Evolutionary conservation across 2,329 filamentous ascomycete genomes (phyloP), one percentile per base, ranked within the genome.

Genomic region (Chalaropsis ovoidea): DNA sequence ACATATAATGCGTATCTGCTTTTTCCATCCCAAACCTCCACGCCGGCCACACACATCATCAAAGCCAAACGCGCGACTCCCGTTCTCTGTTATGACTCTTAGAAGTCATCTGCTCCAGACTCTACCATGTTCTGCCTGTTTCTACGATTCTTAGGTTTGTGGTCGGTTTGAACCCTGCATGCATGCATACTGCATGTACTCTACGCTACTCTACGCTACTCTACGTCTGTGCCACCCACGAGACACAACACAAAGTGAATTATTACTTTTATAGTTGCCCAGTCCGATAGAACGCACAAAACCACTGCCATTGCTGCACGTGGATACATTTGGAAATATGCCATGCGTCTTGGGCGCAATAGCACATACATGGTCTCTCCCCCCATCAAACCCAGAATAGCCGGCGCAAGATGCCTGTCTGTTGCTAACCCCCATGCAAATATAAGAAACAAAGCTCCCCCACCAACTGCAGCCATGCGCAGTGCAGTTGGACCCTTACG

Each of bases 171-270:
- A 35, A 39, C 54, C 54, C 54, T 58, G 54, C 54, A 6, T 58
- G 54, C 58, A 61, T 42, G 58, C 58, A 61, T 17, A 15, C 58
- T 61, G 41, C 58, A 61, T 61, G 58, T 45, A 61, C 58, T 58
- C 54, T 58, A 58, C n/a, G n/a, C 47, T 45, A 61, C 58, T 58
- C 54, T 58, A 58, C n/a, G n/a, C 47, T 27, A 19, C 58, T 61
- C 58, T 61, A 35, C n/a, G 41, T 61, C 58, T 61, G 35, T 61
- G 58, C 58, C 58, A 58, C 54, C 54, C 27, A 58, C 54, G 54
- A 31, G 52, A n/a, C 54, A 39, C 27, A 58, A 58, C 54, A 58
- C 54, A 17, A 58, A 39, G 13, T 39, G 27, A 58, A 35, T 35
- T 35, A 35, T 58, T n/a, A 35, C 31, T 7, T 39, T 13, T 58